phyloP scores from a whole-genome alignment of 495 filamentous ascomycete species.

The Melanomma pulvis-pyrius region DNA sequence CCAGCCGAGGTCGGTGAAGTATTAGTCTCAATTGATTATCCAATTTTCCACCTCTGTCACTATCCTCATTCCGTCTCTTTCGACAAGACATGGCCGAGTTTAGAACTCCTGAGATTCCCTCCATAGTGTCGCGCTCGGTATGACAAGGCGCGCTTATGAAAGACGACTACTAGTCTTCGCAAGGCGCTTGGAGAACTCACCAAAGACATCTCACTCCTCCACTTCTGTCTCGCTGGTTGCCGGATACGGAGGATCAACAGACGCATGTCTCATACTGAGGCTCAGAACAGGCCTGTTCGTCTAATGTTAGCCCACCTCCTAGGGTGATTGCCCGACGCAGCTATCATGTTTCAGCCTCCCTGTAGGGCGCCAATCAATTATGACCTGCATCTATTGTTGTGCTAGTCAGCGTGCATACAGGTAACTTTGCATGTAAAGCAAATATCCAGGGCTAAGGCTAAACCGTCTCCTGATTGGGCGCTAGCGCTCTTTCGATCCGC shows the following conservation, averaged over 20 bases:
- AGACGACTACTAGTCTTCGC: neutral
- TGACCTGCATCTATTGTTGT: slow-evolving; percentile 13
- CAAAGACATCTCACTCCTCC: neutral
- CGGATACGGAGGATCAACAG: neutral
- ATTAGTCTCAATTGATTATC: too few species aligned
- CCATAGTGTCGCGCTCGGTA: too few species aligned
- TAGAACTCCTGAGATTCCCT: too few species aligned
- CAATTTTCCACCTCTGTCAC: too few species aligned
- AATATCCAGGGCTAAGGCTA: slow-evolving; percentile 8
- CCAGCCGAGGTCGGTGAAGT: too few species aligned
- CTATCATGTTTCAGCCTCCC: slow-evolving; percentile 32
- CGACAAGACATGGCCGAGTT: neutral
- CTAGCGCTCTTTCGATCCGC: slow-evolving; percentile 11
- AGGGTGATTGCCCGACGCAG: neutral
- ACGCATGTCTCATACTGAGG: neutral
- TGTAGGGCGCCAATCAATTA: slow-evolving; percentile 19
- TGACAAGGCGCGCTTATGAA: neutral
- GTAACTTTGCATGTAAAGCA: neutral
- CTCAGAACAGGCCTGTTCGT: neutral
- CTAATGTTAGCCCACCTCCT: neutral
- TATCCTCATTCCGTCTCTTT: neutral
- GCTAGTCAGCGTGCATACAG: slow-evolving; percentile 20
- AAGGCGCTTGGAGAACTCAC: neutral
- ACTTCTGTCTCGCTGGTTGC: neutral
- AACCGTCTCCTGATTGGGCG: neutral